Evolutionary conservation across 1,284 basidiomycete genomes (phyloP).

Genomic region (Puccinia horiana): DNA sequence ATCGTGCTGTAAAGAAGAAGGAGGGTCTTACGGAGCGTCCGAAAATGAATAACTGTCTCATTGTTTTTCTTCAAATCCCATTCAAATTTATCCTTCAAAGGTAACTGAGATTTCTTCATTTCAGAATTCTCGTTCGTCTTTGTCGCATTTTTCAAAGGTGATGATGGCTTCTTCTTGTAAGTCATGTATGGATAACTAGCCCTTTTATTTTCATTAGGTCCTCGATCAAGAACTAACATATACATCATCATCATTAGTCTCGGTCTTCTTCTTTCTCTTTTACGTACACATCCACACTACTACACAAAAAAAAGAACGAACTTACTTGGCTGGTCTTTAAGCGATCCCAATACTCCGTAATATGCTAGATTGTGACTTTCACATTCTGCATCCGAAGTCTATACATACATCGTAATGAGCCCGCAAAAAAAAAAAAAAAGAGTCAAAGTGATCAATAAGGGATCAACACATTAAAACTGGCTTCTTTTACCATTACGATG

Average conservation of each 20-base stretch:
- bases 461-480: no score
- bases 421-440: background rate
- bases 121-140: background rate
- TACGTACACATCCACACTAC: no score
- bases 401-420: background rate
- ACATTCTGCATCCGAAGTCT: slow-evolving; percentile 22
- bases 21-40: background rate
- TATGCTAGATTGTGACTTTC: slow-evolving; percentile 39
- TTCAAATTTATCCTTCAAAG: background rate
- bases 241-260: background rate
- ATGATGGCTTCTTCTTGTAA: background rate
- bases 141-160: background rate
- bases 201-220: background rate
- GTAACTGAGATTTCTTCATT: background rate
- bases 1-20: background rate
- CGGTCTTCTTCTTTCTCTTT: background rate
- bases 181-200: background rate
- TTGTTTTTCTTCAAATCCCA: background rate
- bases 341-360: slow-evolving; percentile 30
- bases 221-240: background rate
- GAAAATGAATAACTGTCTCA: background rate
- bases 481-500: slow-evolving; percentile 30
- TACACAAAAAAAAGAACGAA: background rate
- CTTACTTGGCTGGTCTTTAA: slow-evolving; percentile 34
- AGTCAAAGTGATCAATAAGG: background rate